Evolutionary conservation across 1,139 yeast genomes (phyloP), one percentile per base, ranked within the genome.

Genomic region (Saccharomyces hybrid): DNA sequence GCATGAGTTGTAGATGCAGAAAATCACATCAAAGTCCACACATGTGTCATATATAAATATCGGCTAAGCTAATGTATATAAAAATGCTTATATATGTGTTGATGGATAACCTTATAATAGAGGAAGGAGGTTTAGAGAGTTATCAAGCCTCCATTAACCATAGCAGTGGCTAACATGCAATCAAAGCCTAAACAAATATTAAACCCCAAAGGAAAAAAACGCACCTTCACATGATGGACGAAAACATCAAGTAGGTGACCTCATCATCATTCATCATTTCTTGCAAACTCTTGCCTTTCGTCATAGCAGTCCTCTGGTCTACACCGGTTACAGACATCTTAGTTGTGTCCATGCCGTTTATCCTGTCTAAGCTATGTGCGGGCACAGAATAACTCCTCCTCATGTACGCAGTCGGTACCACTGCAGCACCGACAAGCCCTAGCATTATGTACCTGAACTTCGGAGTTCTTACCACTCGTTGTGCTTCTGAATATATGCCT

Each of bases 351-450:
- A 46, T 41, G 32, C 51, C 49, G 25, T 47, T 46, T 19, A 50
- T 14, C 44, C 38, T 48, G 46, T n/a, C 53, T 54, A 34, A 32
- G 48, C 26, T 46, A 14, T 50, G 46, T 19, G 46, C 16, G 50
- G 48, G 47, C 53, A 61, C 14, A 52, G 61, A 49, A 51, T 47
- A 29, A 27, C 54, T 46, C 49, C 58, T 47, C 51, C 66, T 58
- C 25, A 60, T 52, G 47, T 64, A 64, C 47, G 64, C 53, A 1
- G 67, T 59, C 6, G 70, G 70, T 3, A 65, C 62, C 32, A 63
- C 56, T 1, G 68, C 66, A 38, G 65, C 67, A 49, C 66, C 60
- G 6, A 60, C 56, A 14, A 62, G 47, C 7, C 67, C 70, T 25
- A 63, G 46, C 56, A 64, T 52, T 48, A 65, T 47, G 49, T 60